A percentile compares a stretch with the other conserved stretches of the same genome.
phyloP scores from a whole-genome alignment of 805 yeast species.

The Nakazawaea pomicola region DNA sequence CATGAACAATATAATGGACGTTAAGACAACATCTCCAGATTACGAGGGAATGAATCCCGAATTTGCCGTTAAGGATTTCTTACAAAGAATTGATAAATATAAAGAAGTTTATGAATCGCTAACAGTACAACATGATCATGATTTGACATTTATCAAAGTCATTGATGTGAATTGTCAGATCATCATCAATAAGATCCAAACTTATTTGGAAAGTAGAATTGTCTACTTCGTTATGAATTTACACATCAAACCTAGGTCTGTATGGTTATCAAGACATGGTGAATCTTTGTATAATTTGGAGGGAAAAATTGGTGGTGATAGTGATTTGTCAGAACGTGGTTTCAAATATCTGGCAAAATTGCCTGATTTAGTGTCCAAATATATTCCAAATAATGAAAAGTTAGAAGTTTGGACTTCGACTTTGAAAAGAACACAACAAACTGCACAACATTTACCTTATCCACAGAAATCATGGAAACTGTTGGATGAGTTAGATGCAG shows the following conservation, averaged over 20 bases:
- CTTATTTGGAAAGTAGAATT: constrained; percentile 85
- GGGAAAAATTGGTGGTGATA: constrained; percentile 96
- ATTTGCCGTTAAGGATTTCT: constrained; percentile 66
- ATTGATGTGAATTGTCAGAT: constrained; percentile 87
- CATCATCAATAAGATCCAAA: constrained; percentile 79
- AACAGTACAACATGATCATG: constrained; percentile 49
- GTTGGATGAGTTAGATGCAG: constrained; percentile 93
- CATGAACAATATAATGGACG: constrained; percentile 76
- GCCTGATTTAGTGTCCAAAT: constrained; percentile 67
- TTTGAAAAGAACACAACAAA: constrained; percentile 84
- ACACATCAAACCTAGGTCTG: constrained; percentile 86
- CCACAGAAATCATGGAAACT: constrained; percentile 93
- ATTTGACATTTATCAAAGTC: constrained; percentile 79
- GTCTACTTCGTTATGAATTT: constrained; percentile 95
- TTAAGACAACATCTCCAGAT: constrained; percentile 83
- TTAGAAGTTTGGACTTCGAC: constrained; percentile 97
- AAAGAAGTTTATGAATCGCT: constrained; percentile 75
- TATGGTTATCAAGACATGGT: constrained; percentile 95
- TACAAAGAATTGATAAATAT: constrained; percentile 68
- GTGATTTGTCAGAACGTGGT: constrained; percentile 80
- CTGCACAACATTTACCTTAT: constrained; percentile 78
- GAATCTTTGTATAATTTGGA: constrained; percentile 89
- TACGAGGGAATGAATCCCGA: constrained; percentile 66
- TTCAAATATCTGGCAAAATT: constrained; percentile 75
- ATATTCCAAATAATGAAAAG: constrained; percentile 55